Evolutionary conservation across 805 yeast species (phyloP).

Genomic region (Starmera pachycereana): DNA sequence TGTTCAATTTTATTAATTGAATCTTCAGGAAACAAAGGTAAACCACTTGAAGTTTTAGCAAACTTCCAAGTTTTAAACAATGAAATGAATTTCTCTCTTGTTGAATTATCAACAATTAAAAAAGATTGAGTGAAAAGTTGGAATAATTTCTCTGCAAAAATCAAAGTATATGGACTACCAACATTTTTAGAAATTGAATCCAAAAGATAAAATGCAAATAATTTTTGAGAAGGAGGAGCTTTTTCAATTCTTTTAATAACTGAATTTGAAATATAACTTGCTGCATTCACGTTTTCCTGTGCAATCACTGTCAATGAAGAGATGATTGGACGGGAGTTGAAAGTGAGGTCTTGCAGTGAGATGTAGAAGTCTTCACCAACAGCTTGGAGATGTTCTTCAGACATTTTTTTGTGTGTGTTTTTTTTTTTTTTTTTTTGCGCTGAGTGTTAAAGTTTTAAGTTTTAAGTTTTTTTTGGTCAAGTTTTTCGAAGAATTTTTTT

Average conservation of each 20-base stretch:
- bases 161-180: slow-evolving; percentile 80
- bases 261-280: slow-evolving; percentile 67
- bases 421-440: too few relatives aligned
- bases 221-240: slow-evolving; percentile 75
- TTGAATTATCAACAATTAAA: slow-evolving; percentile 66
- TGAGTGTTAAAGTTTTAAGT: too few relatives aligned
- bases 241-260: slow-evolving; percentile 65
- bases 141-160: slow-evolving; percentile 62
- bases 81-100: slow-evolving; percentile 62
- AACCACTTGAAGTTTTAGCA: slow-evolving; percentile 49
- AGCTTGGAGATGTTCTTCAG: slow-evolving; percentile 13
- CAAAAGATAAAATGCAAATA: slow-evolving; percentile 72
- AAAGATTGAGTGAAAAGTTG: slow-evolving; percentile 67
- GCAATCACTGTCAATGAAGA: slow-evolving; percentile 79
- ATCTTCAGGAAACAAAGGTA: slow-evolving; percentile 62
- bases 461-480: too few relatives aligned
- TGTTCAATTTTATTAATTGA: slow-evolving; percentile 64
- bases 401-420: too few relatives aligned
- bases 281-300: slow-evolving; percentile 69
- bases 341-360: slow-evolving; percentile 67
- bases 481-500: too few relatives aligned
- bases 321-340: slow-evolving; percentile 85
- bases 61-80: slow-evolving; percentile 84
- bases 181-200: slow-evolving; percentile 89
- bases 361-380: slow-evolving; percentile 52